These are phyloP conservation scores for Termitomyces sp. DNA, from an alignment of 768 basidiomycete species.

Conservation along the genomic window DNA sequence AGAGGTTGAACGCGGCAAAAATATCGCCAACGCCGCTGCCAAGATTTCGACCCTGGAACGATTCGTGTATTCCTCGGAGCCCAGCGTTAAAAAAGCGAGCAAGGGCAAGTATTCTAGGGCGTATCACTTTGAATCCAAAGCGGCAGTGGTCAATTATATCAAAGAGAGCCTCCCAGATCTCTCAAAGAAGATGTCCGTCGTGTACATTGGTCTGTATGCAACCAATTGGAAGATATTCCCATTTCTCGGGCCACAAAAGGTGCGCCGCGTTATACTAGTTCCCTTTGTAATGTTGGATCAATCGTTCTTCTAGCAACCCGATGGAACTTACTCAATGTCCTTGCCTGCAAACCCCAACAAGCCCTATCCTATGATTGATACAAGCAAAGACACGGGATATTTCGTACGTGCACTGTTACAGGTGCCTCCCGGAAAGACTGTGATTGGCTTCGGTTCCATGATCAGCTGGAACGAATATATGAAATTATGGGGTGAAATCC, in stretches of 20 bases:
- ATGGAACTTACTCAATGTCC: conserved; percentile 1
- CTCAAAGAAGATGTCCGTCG: conserved; percentile 2
- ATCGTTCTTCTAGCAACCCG: not conserved
- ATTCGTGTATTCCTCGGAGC: not conserved
- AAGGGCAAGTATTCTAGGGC: conserved; percentile 1
- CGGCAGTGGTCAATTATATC: conserved; percentile 1
- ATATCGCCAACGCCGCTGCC: conserved; percentile 2
- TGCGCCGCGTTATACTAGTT: not conserved
- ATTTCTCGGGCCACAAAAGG: not conserved
- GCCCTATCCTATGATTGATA: conserved; percentile 3
- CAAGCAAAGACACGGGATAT: conserved; percentile 1
- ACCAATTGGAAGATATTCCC: conserved; percentile 2
- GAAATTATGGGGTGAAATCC: conserved; percentile 3
- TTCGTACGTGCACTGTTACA: conserved; percentile 2
- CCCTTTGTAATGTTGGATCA: no score
- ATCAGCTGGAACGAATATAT: conserved; percentile 5
- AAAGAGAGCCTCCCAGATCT: not conserved
- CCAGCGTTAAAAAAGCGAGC: not conserved
- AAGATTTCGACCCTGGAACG: not conserved
- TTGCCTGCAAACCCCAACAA: not conserved
- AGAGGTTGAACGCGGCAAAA: conserved; percentile 4
- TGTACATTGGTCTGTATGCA: conserved; percentile 1
- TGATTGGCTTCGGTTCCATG: conserved; percentile 8
- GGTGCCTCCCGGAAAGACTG: not conserved
- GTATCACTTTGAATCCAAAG: conserved; percentile 6